These are phyloP conservation scores for Tritrichomonas foetus DNA, from an alignment of 208 protist genomes.

Conservation along the genomic window DNA sequence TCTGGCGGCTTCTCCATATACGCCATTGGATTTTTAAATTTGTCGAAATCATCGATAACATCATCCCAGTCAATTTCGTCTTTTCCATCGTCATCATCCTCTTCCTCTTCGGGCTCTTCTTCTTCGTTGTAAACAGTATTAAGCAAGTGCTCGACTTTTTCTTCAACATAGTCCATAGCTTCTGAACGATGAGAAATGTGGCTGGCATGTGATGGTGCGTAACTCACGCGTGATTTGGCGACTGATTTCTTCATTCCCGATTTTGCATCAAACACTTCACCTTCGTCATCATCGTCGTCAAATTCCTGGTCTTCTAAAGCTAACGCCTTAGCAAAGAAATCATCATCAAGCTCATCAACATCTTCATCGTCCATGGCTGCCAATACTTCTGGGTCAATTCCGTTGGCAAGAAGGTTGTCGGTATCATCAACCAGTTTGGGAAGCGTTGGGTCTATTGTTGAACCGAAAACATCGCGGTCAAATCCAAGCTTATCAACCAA, in stretches of 20 bases:
- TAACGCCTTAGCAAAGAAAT: neutral
- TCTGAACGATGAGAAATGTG: constrained; percentile 5
- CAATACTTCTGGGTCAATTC: constrained; percentile 2
- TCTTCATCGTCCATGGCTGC: neutral
- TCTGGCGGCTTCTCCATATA: neutral
- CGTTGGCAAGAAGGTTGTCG: neutral
- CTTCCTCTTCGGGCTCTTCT: neutral
- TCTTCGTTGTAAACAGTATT: neutral
- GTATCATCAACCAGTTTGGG: constrained; percentile 24
- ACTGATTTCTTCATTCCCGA: neutral
- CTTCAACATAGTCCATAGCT: neutral
- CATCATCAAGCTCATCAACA: neutral
- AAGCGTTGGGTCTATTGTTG: neutral
- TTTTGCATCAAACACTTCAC: neutral
- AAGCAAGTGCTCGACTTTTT: neutral
- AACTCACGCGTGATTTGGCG: neutral
- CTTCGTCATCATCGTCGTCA: neutral
- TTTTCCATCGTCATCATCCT: neutral
- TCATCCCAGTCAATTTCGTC: neutral
- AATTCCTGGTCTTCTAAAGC: neutral
- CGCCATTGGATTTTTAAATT: neutral
- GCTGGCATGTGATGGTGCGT: neutral
- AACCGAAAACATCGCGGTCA: neutral
- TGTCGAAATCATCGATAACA: neutral
- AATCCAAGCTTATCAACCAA: neutral